Conservation (phyloP, 2,329 filamentous ascomycete species). For the Penicillium sp. region DNA sequence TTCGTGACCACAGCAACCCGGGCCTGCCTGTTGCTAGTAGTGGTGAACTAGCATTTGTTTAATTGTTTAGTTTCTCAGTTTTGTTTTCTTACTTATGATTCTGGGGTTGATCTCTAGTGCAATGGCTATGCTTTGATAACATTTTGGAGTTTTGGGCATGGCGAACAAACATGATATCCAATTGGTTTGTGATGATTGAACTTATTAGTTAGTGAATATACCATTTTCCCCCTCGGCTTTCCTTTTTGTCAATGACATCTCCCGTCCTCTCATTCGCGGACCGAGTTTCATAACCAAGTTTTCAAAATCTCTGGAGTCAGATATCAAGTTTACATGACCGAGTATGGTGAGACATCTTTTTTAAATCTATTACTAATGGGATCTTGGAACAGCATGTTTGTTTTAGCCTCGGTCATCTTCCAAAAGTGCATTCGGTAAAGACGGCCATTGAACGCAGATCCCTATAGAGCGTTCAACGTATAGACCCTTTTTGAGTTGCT, state of each 20-base stretch:
- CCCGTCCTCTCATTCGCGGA: neutral
- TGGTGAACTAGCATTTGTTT: constrained; percentile 27
- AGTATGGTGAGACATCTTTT: no score
- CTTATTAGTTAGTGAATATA: neutral
- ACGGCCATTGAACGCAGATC: neutral
- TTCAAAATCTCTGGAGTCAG: neutral
- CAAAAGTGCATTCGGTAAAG: neutral
- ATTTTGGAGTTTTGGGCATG: constrained; percentile 22
- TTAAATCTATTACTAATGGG: no score
- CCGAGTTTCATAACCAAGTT: neutral
- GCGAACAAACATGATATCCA: constrained; percentile 28
- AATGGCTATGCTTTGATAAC: neutral
- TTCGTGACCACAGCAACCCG: constrained; percentile 13
- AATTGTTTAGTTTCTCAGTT: constrained; percentile 3
- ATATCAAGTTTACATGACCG: neutral
- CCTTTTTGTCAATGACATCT: neutral
- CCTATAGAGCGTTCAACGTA: neutral
- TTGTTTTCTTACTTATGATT: neutral
- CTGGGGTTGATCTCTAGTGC: neutral
- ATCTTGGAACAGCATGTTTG: neutral
- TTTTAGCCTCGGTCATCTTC: neutral
- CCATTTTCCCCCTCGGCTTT: neutral
- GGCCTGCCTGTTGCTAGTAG: constrained; percentile 25
- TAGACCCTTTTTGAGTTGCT: neutral
- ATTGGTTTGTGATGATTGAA: constrained; percentile 19